A percentile compares a stretch with the other conserved stretches of the same genome.
Evolutionary conservation across 78 protist genomes (phyloP).

Genomic region (Mastigamoeba balamuthi): DNA sequence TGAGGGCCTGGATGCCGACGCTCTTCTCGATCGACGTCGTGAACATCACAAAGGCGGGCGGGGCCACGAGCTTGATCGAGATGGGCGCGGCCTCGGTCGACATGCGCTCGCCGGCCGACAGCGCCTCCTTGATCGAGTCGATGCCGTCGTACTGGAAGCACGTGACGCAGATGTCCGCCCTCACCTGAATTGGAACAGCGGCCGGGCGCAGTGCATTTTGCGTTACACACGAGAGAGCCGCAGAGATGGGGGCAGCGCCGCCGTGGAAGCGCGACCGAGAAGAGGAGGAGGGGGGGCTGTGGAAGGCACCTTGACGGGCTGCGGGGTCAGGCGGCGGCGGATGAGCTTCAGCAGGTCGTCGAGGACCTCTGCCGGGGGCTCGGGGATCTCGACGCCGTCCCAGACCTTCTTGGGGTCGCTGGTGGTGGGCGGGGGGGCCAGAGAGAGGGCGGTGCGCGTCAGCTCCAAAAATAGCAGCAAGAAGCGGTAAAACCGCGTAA

Average conservation of each 20-base stretch:
- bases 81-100: conserved; percentile 9
- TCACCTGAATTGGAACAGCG: neutral
- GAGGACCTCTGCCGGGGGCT: neutral
- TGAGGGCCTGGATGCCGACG: conserved; percentile 56
- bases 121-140: conserved; percentile 84
- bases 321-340: conserved; percentile 74
- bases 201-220: neutral
- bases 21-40: conserved; percentile 68
- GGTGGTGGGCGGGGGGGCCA: neutral
- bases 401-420: conserved; percentile 7
- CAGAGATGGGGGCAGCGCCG: too few species aligned
- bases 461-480: neutral
- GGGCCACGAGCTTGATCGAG: conserved; percentile 68
- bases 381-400: conserved; percentile 25
- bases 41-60: conserved; percentile 85
- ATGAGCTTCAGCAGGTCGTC: conserved; percentile 49
- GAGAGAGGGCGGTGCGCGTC: neutral
- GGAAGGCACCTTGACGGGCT: conserved; percentile 41
- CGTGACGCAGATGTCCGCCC: conserved; percentile 78
- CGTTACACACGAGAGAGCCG: conserved; percentile 24
- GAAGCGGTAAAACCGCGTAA: neutral
- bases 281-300: neutral
- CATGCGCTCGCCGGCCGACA: conserved; percentile 58
- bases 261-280: too few species aligned
- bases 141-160: conserved; percentile 92